Evolutionary conservation across 2,329 filamentous ascomycete species (phyloP), one percentile per base, ranked within the genome.

Genomic region (Hypocrella siamensis): DNA sequence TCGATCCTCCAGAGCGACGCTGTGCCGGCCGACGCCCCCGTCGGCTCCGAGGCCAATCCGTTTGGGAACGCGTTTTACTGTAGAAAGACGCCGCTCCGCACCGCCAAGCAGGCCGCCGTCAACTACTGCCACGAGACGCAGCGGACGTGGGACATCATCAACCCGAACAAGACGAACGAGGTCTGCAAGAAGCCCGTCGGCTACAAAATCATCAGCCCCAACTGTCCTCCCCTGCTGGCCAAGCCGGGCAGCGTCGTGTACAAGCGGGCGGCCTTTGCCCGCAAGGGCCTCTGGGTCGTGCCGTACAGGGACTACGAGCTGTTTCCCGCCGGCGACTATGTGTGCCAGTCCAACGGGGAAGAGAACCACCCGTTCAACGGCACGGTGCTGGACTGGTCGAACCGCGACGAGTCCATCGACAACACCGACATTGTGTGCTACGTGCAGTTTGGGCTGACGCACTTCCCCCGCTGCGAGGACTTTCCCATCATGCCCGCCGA

Each of bases 1-100:
- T 67, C 69, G 0, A 57, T 85, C 36, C 75, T 81, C 57, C 70
- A 80, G 51, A 76, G 78, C 28, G 79, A 85, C 43, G 76, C 78
- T 4, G 58, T 63, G 2, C 62, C 56, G 8, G 73, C 71, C 0
- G 58, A 70, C 0, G 76, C 68, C 8, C 67, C 71, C 26, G 66
- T 79, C 0, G 78, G 79, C 9, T 76, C 70, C 30, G 54, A 59
- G 7, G 75, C 80, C 49, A 84, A 85, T 53, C 70, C 65, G 34
- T 77, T 80, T 49, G 79, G 79, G 38, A 84, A 84, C 46, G 79
- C 75, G 5, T 84, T 83, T 52, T 82, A 46, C 36, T 44, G 38
- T 38, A 43, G 40, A 30, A 46, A 44, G 42, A 49, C 46, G 17
- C 35, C 39, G 12, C 40, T 49, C 10, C 37, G 35, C 2, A 47